Base-by-base conservation (phyloP, 331 rosid genomes). In the Spiraea crenata region DNA sequence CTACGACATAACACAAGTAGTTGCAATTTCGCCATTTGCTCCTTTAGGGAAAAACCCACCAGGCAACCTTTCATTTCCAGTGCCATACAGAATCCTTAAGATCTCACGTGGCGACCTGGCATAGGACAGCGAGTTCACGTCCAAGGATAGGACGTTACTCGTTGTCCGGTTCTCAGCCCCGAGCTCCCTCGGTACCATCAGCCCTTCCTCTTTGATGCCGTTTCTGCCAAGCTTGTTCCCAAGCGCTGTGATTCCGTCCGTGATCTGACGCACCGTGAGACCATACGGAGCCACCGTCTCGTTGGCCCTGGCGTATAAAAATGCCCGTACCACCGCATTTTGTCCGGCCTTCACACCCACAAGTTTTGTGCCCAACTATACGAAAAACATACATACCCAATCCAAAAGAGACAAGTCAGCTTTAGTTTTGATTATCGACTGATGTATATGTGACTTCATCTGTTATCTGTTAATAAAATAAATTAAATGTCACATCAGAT, bases 121-220 rank as follows among this genome's bases (percentile, higher is more conserved):
- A 37, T 79, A 79, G 7, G 72, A 54, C 44, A 55, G 49, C 5
- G 75, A 73, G 20, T 73, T 44, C 7, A 7, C 12, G 45, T 67
- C 31, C 2, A 67, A 62, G 1, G 80, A 63, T 17, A 70, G 20
- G 50, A 70, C 20, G 38, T 70, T 42, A 17, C 45, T 62, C 11
- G 8, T 11, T 3, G 70, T 61, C 8, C 11, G 5, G 3, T 55
- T 69, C 76, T 70, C 75, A 0, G 78, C 75, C 39, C 78, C 76
- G 6, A 69, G 57, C 31, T 11, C 12, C n/a, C 3, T 1, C 1
- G 71, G 65, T 38, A 70, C 69, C 1, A 44, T 5, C 39, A 73
- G n/a, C 4, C 82, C 79, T 74, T 76, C 78, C 8, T 77, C 77
- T 76, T 67, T 45, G 66, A 41, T 50, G 17, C 71, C 76, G 37